Conservation (phyloP, 2,329 filamentous ascomycete species). For the Colletotrichum theobromicola region DNA sequence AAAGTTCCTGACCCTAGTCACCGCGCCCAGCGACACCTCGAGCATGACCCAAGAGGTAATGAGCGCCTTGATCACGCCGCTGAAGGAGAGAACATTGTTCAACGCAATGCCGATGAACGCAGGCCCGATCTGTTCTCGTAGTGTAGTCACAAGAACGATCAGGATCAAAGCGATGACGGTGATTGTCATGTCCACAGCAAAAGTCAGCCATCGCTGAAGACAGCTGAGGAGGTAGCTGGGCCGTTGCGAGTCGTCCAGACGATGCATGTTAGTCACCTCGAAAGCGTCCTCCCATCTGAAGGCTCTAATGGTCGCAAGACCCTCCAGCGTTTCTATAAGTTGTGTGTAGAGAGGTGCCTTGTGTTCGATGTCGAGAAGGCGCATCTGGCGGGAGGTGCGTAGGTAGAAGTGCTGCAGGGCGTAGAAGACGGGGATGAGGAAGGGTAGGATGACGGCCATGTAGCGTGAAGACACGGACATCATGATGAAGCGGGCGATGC, state of each 20-base stretch:
- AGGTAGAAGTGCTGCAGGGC: conserved; percentile 37
- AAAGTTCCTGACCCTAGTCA: conserved; percentile 17
- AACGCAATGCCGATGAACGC: conserved; percentile 13
- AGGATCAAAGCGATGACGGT: conserved; percentile 47
- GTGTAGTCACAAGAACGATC: conserved; percentile 44
- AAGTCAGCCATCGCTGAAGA: conserved; percentile 56
- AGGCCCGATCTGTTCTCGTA: conserved; percentile 9
- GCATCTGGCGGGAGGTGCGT: conserved; percentile 41
- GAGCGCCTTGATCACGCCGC: neutral
- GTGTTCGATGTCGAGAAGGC: conserved; percentile 39
- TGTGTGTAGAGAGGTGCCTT: conserved; percentile 40
- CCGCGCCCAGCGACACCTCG: conserved; percentile 16
- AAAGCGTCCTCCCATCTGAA: conserved; percentile 52
- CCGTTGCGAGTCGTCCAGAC: conserved; percentile 53
- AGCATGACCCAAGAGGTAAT: conserved; percentile 19
- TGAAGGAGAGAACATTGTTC: conserved; percentile 7
- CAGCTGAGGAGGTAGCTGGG: conserved; percentile 56
- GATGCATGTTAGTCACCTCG: conserved; percentile 39
- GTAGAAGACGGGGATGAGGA: conserved; percentile 31
- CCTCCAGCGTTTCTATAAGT: conserved; percentile 49
- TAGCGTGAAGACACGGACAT: conserved; percentile 34
- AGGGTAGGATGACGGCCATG: conserved; percentile 34
- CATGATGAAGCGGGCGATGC: conserved; percentile 20
- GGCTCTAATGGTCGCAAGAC: conserved; percentile 52
- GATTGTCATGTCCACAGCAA: conserved; percentile 53